Evolutionary conservation across 306 rosid species (phyloP).

Genomic region (Citrullus mucosospermus): DNA sequence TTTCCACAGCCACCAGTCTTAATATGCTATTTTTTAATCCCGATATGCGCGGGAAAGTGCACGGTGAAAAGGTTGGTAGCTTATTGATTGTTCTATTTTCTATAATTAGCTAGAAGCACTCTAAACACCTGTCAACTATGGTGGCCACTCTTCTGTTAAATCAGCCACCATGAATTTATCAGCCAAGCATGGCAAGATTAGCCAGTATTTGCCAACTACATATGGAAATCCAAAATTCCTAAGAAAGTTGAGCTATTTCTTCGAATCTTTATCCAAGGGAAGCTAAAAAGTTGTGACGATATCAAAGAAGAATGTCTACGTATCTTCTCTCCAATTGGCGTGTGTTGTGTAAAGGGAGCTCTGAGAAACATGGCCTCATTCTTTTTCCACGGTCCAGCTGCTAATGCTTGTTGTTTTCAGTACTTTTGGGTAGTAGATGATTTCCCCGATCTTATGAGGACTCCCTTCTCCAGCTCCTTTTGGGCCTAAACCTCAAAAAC

Average conservation of each 20-base stretch:
- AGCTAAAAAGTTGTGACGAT: neutral
- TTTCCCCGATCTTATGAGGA: neutral
- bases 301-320: neutral
- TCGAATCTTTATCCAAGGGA: neutral
- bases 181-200: neutral
- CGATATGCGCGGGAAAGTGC: constrained; percentile 54
- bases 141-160: neutral
- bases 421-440: neutral
- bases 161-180: neutral
- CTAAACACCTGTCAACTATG: neutral
- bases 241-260: neutral
- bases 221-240: neutral
- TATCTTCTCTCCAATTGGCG: neutral
- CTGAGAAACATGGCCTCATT: neutral
- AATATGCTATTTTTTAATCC: constrained; percentile 18
- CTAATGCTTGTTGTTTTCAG: neutral
- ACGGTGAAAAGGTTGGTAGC: constrained; percentile 34
- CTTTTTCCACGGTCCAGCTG: neutral
- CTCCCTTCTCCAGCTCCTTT: neutral
- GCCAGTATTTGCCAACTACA: neutral
- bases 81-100: neutral
- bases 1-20: constrained; percentile 93
- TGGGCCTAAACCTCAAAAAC: neutral
- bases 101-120: neutral
- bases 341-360: neutral